These are phyloP conservation scores for Cryptococcus hybrid DNA, from an alignment of 1,284 basidiomycete species.

Conservation along the genomic window DNA sequence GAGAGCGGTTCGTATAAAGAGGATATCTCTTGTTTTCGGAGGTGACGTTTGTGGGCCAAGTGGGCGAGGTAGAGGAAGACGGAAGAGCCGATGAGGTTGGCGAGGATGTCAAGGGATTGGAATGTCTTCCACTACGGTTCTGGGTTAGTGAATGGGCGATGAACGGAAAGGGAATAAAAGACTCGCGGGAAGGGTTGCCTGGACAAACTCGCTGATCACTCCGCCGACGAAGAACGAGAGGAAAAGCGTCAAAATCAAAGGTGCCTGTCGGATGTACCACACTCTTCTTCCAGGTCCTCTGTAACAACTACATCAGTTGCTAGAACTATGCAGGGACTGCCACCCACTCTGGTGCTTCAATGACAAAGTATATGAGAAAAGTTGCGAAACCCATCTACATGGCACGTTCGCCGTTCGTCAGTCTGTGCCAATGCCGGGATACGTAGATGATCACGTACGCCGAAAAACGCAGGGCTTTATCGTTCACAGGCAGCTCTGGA, in stretches of 20 bases:
- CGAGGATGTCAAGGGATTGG: conserved; percentile 46
- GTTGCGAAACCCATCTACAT: conserved; percentile 47
- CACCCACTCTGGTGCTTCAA: conserved; percentile 48
- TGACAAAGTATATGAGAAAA: conserved; percentile 46
- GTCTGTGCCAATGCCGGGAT: neutral
- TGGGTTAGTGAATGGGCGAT: neutral
- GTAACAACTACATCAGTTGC: conserved; percentile 1
- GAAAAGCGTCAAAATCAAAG: conserved; percentile 40
- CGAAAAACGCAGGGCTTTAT: conserved; percentile 50
- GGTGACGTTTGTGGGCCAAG: conserved; percentile 26
- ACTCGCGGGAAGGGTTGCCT: conserved; percentile 47
- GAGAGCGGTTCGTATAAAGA: conserved; percentile 46
- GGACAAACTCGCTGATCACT: conserved; percentile 45
- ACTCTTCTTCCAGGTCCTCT: conserved; percentile 39
- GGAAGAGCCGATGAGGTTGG: conserved; percentile 45
- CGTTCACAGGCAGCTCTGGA: conserved; percentile 44
- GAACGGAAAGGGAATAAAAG: neutral
- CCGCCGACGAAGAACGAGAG: conserved; percentile 44
- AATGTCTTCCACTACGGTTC: conserved; percentile 41
- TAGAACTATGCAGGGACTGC: neutral
- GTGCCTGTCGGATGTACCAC: conserved; percentile 49
- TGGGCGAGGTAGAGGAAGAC: conserved; percentile 46
- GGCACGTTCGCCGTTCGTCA: neutral
- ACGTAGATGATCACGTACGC: conserved; percentile 23
- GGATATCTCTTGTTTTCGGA: conserved; percentile 34